Base-by-base conservation (phyloP, 1,284 basidiomycete species). In the Cryptococcus sp. region DNA sequence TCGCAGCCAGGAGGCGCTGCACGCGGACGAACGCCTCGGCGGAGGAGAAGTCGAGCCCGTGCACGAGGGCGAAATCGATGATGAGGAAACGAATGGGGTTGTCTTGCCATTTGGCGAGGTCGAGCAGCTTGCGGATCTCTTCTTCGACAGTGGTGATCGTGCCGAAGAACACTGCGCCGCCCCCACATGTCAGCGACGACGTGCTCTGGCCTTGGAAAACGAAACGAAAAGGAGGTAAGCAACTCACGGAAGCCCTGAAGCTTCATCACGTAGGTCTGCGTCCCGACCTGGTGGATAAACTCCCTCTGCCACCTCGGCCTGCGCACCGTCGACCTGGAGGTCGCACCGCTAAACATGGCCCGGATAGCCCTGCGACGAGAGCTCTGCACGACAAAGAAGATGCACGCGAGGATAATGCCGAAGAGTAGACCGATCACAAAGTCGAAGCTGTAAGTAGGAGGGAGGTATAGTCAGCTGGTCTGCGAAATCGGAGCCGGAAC, bases 381-480 rank as follows among this genome's bases (percentile, higher is more conserved):
- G 64, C 89, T 95, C 69, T 96, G 91, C 2, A 98, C 83, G 21
- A 98, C 96, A 70, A 98, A 98, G 80, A 97, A 97, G 75, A 96
- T 84, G 71, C 89, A 96, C 61, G 91, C 91, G 54, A 92, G 85
- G 55, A 95, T 80, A 68, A 97, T 91, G 12, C 95, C 96, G 67
- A 94, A 90, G 1, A 96, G 77, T 1, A 98, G 89, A 1, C 95
- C 95, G 60, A 89, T 85, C 28, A 98, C 94, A 72, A 98, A 98
- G 79, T 95, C 91, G 84, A 88, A 95, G 3, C 85, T 75, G 39
- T 54, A 12, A 50, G 50, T 13, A 20, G 33, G 35, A n/a, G n/a
- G n/a, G n/a, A 33, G 0, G 7, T 2, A 24, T 16, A 37, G 12
- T 43, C 24, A 46, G 52, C 36, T 20, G 33, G 5, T 4, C 28